phyloP scores from a whole-genome alignment of 2,329 filamentous ascomycete species.

The Fusarium siculi region DNA sequence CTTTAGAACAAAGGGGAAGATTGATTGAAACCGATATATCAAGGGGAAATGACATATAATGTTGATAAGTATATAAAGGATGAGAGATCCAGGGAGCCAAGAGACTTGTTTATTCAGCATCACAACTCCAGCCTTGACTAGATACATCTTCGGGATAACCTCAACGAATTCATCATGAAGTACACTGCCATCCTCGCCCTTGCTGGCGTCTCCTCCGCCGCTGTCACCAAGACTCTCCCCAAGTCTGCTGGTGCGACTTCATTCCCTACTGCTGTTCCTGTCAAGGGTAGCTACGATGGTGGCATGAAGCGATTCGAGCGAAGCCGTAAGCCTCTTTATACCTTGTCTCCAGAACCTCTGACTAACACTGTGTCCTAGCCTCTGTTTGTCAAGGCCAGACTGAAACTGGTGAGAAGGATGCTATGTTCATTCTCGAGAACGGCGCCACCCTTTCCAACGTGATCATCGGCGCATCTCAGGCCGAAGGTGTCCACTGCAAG shows the following conservation, averaged over 20 bases:
- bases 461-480: conserved; percentile 63
- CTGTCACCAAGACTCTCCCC: conserved; percentile 37
- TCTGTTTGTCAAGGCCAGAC: conserved; percentile 42
- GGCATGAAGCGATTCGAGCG: conserved; percentile 39
- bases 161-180: conserved; percentile 25
- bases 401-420: conserved; percentile 44
- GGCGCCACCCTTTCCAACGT: conserved; percentile 63
- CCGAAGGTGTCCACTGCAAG: conserved; percentile 63
- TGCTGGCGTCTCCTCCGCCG: conserved; percentile 30
- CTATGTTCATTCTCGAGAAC: conserved; percentile 63
- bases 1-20: not conserved
- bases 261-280: conserved; percentile 35
- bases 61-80: conserved; percentile 22
- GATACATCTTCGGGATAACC: not conserved
- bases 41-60: not conserved
- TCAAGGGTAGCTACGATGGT: conserved; percentile 34
- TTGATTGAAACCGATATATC: not conserved
- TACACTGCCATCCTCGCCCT: conserved; percentile 32
- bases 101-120: not conserved
- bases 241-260: conserved; percentile 31
- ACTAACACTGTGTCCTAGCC: conserved; percentile 10
- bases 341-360: no score
- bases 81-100: conserved; percentile 3
- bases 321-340: conserved; percentile 8
- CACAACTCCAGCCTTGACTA: not conserved